Evolutionary conservation across 2,329 filamentous ascomycete genomes (phyloP).

Genomic region (Penicillium griseofulvum): DNA sequence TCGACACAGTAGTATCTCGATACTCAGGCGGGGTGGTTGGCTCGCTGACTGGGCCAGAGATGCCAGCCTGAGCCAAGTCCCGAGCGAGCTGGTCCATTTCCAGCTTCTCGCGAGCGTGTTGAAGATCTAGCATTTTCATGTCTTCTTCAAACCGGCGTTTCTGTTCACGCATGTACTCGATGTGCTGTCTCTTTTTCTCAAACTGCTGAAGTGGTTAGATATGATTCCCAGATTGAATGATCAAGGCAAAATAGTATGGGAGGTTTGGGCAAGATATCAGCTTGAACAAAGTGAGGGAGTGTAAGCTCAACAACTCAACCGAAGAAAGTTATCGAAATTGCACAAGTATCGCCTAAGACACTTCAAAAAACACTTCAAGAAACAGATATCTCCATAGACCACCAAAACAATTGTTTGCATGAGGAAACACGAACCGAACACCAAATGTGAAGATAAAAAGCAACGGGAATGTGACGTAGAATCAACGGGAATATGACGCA

Average conservation of each 20-base stretch:
- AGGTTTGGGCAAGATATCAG: not conserved
- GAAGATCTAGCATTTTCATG: constrained; percentile 83
- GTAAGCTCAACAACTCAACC: not conserved
- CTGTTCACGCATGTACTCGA: constrained; percentile 86
- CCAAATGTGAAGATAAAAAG: not conserved
- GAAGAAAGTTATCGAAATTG: not conserved
- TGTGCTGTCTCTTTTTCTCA: constrained; percentile 90
- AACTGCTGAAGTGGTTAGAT: constrained; percentile 61
- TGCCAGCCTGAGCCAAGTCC: constrained; percentile 61
- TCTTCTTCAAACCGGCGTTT: constrained; percentile 87
- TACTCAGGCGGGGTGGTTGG: constrained; percentile 96
- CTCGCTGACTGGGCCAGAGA: constrained; percentile 79
- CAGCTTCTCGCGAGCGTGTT: constrained; percentile 76
- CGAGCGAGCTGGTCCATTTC: constrained; percentile 84
- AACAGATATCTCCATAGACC: not conserved
- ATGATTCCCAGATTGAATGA: not conserved
- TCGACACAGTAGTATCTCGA: constrained; percentile 75
- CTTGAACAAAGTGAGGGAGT: not conserved
- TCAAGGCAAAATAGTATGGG: not conserved
- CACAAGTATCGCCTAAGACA: not conserved
- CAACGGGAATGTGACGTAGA: not conserved
- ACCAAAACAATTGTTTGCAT: not conserved
- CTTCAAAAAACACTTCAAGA: not conserved
- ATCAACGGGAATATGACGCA: not conserved
- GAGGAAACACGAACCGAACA: not conserved